phyloP scores from a whole-genome alignment of 306 rosid genomes.

The Hippophae rhamnoides region DNA sequence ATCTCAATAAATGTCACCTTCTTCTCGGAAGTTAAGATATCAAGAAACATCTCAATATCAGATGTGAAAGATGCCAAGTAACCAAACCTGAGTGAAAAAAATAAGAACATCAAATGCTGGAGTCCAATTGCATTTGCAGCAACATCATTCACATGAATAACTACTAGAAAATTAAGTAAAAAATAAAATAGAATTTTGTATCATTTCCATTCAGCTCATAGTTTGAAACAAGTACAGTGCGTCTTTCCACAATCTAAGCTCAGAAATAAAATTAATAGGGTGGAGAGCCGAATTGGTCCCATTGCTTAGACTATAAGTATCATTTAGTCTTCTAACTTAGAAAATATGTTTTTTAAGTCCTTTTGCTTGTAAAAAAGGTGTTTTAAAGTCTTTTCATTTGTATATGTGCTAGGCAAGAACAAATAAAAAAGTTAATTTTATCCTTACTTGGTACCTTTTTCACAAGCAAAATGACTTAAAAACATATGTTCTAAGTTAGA shows the following conservation, averaged over 20 bases:
- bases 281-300: no score
- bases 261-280: neutral
- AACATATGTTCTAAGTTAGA: no score
- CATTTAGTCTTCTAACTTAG: no score
- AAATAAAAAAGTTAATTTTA: no score
- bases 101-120: slow-evolving; percentile 17
- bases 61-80: slow-evolving; percentile 76
- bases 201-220: neutral
- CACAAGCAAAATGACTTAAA: no score
- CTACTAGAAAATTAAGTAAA: neutral
- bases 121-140: slow-evolving; percentile 2
- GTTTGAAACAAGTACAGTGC: neutral
- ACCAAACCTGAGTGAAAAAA: slow-evolving; percentile 66
- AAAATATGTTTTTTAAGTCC: no score
- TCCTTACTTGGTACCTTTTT: no score
- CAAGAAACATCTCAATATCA: slow-evolving; percentile 70
- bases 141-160: neutral
- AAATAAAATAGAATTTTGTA: neutral
- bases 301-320: no score
- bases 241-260: neutral
- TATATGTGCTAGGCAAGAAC: no score
- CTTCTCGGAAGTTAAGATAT: slow-evolving; percentile 53
- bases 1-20: slow-evolving; percentile 51
- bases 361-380: no score
- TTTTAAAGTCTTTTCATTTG: no score